Percentiles rank a stretch among this genome's conserved stretches.
These are phyloP conservation scores for Podaxis sp. DNA, from an alignment of 768 basidiomycete species.

Conservation along the genomic window DNA sequence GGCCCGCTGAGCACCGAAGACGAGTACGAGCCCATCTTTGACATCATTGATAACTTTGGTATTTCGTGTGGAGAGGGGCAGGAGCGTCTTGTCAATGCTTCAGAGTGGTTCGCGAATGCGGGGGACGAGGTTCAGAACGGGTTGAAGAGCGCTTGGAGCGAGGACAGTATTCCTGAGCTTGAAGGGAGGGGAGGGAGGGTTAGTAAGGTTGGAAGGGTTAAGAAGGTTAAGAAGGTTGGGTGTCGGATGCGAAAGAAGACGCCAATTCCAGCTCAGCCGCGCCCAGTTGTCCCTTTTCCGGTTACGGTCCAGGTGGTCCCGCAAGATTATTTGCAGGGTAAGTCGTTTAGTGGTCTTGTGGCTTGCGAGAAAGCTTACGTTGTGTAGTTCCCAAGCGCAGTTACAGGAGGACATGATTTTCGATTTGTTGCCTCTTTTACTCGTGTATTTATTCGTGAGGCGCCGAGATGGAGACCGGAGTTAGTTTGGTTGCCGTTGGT, in stretches of 20 bases:
- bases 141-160: conserved; percentile 1
- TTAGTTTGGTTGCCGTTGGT: too few species aligned
- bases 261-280: background rate
- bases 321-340: conserved; percentile 1
- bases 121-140: background rate
- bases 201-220: background rate
- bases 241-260: background rate
- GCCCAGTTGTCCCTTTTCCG: background rate
- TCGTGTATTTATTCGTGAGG: background rate
- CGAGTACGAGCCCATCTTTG: background rate
- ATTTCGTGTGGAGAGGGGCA: background rate
- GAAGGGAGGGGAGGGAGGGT: background rate
- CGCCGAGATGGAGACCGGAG: too few species aligned
- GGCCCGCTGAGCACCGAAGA: background rate
- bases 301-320: background rate
- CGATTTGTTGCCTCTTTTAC: background rate
- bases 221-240: background rate
- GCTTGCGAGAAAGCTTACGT: background rate
- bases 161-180: background rate
- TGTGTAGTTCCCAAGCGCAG: background rate
- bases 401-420: background rate
- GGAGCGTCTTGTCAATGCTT: background rate
- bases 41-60: conserved; percentile 3
- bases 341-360: background rate
- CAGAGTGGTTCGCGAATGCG: background rate